Evolutionary conservation across 1,284 basidiomycete genomes (phyloP), one percentile per base, ranked within the genome.

Genomic region (Waitea zeae): DNA sequence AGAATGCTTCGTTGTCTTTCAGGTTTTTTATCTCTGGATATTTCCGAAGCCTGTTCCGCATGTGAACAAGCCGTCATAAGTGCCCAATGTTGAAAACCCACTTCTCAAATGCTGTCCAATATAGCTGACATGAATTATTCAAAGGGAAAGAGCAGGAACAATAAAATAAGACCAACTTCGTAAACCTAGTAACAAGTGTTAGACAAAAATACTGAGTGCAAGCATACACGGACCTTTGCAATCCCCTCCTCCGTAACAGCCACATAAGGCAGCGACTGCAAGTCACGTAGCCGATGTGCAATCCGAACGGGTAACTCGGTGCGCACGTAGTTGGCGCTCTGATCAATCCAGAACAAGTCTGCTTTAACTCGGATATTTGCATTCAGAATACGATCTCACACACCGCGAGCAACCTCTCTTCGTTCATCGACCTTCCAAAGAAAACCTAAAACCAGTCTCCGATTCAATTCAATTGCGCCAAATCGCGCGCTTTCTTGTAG

Each of bases 291-390:
- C 30, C 89, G 69, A 52, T 92, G 88, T 3, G 87, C 81, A 49
- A 93, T 81, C 31, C 88, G 71, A 12, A 89, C 74, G 11, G 89
- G 84, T 5, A 93, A 58, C 49, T 93, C 89, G 11, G 80, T 79
- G 32, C 87, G 72, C 20, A 93, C 82, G 54, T 89, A 88, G 53
- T 90, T 89, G 41, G 82, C 86, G 41, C 77, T 82, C 82, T 86
- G 39, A 39, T 12, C 35, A 38, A 30, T 12, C 32, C 9, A 12
- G 9, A n/a, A n/a, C n/a, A n/a, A n/a, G 11, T 33, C 7, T 17
- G 11, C 11, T 12, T 20, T 17, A 18, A 20, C 9, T 20, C 6
- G 15, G 20, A 33, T 28, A 36, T 31, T 14, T 32, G 14, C 5
- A 20, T 17, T 15, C 26, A 24, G 17, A n/a, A 36, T 22, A 35